phyloP scores from a whole-genome alignment of 164 flowering plant genomes.

The Cinnamomum micranthum region DNA sequence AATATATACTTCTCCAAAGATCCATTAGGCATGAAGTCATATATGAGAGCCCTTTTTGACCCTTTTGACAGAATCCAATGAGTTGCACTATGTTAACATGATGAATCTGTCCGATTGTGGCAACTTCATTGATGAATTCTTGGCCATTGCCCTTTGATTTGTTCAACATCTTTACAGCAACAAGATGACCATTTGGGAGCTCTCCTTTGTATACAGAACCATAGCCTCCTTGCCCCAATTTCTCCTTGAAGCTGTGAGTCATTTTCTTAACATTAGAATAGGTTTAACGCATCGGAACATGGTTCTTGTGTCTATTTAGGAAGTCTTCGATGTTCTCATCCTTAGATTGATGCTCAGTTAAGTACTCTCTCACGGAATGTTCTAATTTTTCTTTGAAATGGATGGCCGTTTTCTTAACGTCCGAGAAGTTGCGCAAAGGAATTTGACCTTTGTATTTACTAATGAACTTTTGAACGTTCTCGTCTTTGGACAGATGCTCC shows the following conservation, averaged over 20 bases:
- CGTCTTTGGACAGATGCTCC: neutral
- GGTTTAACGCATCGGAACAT: conserved; percentile 8
- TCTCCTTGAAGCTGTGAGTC: conserved; percentile 1
- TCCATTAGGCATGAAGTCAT: conserved; percentile 14
- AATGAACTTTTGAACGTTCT: no score
- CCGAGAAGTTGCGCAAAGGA: no score
- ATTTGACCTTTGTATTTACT: no score
- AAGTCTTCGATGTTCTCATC: conserved; percentile 7
- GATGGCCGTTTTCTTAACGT: no score
- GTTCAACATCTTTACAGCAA: neutral
- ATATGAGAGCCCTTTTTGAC: conserved; percentile 8
- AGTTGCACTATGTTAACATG: conserved; percentile 8
- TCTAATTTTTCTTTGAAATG: no score
- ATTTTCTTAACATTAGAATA: neutral
- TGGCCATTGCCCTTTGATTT: conserved; percentile 1
- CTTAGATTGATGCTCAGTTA: neutral
- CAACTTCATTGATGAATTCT: conserved; percentile 11
- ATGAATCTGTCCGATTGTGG: conserved; percentile 6
- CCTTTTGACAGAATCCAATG: conserved; percentile 2
- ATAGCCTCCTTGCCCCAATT: conserved; percentile 5
- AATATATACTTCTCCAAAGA: conserved; percentile 6
- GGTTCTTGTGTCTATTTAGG: neutral
- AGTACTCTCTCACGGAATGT: no score
- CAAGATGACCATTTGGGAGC: conserved; percentile 4
- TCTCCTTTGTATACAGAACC: conserved; percentile 2